Percentiles rank a stretch among this genome's conserved stretches.
phyloP scores from a whole-genome alignment of 345 rosid species.

The Linum usitatissimum region DNA sequence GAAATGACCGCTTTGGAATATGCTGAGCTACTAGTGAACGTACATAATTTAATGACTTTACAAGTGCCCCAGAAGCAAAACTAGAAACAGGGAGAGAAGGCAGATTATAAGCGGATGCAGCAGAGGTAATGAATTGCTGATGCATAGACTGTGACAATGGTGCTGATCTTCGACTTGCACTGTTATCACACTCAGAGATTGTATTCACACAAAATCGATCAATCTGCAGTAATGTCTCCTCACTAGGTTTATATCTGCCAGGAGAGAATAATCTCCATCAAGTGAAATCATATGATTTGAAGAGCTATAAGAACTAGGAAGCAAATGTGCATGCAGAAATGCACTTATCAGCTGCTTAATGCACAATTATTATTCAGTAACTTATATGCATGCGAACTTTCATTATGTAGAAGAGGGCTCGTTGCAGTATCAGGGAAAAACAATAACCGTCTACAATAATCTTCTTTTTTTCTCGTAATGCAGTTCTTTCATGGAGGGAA shows the following conservation, averaged over 20 bases:
- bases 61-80: constrained; percentile 75
- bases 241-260: constrained; percentile 89
- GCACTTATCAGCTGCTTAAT: neutral
- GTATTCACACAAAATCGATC: constrained; percentile 73
- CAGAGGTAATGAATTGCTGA: constrained; percentile 23
- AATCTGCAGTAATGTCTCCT: constrained; percentile 79
- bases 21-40: constrained; percentile 84
- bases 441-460: no score
- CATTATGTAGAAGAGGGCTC: neutral
- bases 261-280: constrained; percentile 13
- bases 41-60: constrained; percentile 89
- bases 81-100: constrained; percentile 73
- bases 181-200: constrained; percentile 66
- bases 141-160: constrained; percentile 35
- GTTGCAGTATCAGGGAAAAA: neutral
- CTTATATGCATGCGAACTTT: neutral
- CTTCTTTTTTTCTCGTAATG: no score
- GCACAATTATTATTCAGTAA: neutral
- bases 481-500: no score
- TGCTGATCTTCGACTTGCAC: constrained; percentile 38
- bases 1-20: constrained; percentile 79
- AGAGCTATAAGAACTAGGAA: neutral
- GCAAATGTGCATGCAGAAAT: neutral
- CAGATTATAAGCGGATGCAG: constrained; percentile 29
- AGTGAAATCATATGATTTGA: neutral